Evolutionary conservation across 306 rosid genomes (phyloP), one percentile per base, ranked within the genome.

Genomic region (Cicer arietinum): DNA sequence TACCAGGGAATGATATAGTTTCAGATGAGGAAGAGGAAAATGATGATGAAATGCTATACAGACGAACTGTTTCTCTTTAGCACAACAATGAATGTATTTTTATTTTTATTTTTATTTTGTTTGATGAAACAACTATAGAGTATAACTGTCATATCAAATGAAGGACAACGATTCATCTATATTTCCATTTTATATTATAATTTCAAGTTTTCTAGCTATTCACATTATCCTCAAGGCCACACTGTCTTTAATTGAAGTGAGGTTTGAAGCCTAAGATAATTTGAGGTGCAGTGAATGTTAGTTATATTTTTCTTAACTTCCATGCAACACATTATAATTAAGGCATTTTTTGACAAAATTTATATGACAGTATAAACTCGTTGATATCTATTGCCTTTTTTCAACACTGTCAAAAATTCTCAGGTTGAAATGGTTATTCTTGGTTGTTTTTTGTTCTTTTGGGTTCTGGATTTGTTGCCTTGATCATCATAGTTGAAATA

Each of bases 11-110:
- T 82, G 91, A 76, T 17, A 80, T 85, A 43, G 85, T 91, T 81
- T 91, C 97, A 1, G 97, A 94, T 73, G 91, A 87, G 74, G 96
- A 91, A 75, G 93, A 91, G 22, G 97, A 89, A 77, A 85, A 84
- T 61, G 98, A 88, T 42, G 93, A 85, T 61, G 97, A 94, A 87
- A 66, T 86, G 60, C 84, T 90, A 83, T 88, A 84, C 75, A 90
- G 88, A 85, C 84, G 89, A 75, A 91, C 88, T 59, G 97, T 94
- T 68, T 87, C 96, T 69, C 79, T 91, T 53, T 89, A 79, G 67
- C 64, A 45, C 60, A 65, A 16, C 69, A 59, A 14, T 60, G 44
- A 10, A 48, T 20, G 37, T 30, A 30, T 51, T 52, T 74, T 52
- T 20, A 16, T 59, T 52, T 74, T 52, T 20, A 16, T 59, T 30